Percentiles rank a stretch among this genome's conserved stretches.
Evolutionary conservation across 2,329 filamentous ascomycete species (phyloP).

Genomic region (Colletotrichum sp.): DNA sequence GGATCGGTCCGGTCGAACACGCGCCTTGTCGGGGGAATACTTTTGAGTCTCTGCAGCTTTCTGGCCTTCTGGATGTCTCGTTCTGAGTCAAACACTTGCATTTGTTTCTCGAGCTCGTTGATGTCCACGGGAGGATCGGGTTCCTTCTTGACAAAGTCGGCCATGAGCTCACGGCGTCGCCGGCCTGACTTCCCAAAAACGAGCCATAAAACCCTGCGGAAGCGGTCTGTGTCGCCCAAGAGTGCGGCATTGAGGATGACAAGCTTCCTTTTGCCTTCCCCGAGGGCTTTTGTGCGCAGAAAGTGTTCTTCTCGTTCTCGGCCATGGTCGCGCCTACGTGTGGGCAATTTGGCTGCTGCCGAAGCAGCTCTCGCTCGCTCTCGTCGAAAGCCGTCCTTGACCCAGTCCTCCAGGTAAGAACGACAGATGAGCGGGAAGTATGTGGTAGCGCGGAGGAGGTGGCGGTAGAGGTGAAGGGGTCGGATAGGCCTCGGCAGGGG

Average conservation of each 20-base stretch:
- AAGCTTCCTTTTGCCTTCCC: conserved; percentile 29
- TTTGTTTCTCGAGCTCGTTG: conserved; percentile 39
- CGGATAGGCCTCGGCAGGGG: conserved; percentile 36
- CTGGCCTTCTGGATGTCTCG: not conserved
- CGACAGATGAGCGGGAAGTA: conserved; percentile 63
- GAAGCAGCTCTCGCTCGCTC: conserved; percentile 26
- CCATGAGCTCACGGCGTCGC: conserved; percentile 53
- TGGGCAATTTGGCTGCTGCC: conserved; percentile 43
- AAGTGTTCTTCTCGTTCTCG: conserved; percentile 1
- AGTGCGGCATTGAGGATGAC: conserved; percentile 59
- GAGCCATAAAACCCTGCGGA: conserved; percentile 52
- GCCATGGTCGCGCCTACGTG: conserved; percentile 1
- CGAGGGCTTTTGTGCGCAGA: not conserved
- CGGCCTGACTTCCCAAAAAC: conserved; percentile 60
- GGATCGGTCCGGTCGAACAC: not conserved
- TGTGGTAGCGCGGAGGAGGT: conserved; percentile 63
- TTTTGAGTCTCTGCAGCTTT: conserved; percentile 1
- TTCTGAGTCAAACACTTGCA: not conserved
- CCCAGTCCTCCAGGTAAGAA: conserved; percentile 44
- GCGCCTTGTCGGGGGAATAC: not conserved
- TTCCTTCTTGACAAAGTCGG: conserved; percentile 35
- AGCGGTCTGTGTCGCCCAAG: conserved; percentile 49
- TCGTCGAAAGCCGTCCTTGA: conserved; percentile 50
- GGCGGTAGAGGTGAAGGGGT: conserved; percentile 57
- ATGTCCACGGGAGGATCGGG: conserved; percentile 43